Conservation (phyloP, 768 basidiomycete species). For the Sporobolomyces phaffii region DNA sequence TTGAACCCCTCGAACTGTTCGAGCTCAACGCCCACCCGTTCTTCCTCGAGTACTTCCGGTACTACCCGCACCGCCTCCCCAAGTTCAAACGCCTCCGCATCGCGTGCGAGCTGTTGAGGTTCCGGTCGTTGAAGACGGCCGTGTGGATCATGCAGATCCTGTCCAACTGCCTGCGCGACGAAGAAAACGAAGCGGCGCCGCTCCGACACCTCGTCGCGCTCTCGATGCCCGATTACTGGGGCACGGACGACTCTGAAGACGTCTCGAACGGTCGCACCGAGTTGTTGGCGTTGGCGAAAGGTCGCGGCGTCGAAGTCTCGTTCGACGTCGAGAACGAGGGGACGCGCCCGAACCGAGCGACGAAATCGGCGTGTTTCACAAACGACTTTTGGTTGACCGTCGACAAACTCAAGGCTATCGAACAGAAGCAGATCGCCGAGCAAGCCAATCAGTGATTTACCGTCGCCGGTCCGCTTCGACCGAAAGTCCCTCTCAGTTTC, state of each 20-base stretch:
- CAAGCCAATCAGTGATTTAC: too few relatives aligned
- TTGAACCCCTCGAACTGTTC: conserved; percentile 1
- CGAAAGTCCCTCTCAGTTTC: too few relatives aligned
- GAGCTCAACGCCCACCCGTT: conserved; percentile 4
- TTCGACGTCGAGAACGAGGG: conserved; percentile 5
- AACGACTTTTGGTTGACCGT: background rate
- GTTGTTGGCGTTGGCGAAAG: background rate
- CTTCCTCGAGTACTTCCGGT: conserved; percentile 2
- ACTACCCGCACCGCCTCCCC: background rate
- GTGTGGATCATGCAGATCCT: background rate
- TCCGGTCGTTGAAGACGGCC: background rate
- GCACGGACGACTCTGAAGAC: background rate
- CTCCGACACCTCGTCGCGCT: background rate
- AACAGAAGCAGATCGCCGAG: too few relatives aligned
- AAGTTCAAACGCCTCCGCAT: conserved; percentile 1
- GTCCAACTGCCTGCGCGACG: background rate
- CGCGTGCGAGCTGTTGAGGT: background rate
- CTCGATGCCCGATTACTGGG: background rate
- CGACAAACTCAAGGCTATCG: background rate
- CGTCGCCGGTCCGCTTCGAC: too few relatives aligned
- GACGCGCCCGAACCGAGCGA: background rate
- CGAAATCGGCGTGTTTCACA: conserved; percentile 1
- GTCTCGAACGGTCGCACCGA: background rate
- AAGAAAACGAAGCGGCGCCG: background rate
- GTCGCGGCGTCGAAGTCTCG: background rate